Percentiles rank a stretch among this genome's conserved stretches.
phyloP scores from a whole-genome alignment of 176 grass and related monocot species.

The Puya raimondii region DNA sequence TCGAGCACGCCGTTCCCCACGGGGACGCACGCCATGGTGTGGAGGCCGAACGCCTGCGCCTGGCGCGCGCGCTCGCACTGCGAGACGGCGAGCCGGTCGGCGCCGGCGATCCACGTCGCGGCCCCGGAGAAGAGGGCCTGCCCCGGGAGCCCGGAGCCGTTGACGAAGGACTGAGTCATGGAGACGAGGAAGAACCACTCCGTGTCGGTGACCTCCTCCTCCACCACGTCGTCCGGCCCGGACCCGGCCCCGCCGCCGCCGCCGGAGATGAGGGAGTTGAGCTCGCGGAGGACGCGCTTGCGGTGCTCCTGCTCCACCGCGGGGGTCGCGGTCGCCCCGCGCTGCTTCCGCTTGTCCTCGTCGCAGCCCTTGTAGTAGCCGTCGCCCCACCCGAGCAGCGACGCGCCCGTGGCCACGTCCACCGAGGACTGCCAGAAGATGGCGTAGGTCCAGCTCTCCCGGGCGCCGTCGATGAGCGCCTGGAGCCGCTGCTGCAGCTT shows the following conservation, averaged over 20 bases:
- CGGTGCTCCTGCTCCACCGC: constrained; percentile 79
- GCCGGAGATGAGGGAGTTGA: constrained; percentile 78
- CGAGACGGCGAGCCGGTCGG: constrained; percentile 23
- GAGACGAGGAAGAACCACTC: constrained; percentile 99
- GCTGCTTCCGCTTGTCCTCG: constrained; percentile 64
- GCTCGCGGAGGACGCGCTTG: constrained; percentile 68
- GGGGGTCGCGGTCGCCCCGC: constrained; percentile 11
- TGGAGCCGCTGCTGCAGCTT: constrained; percentile 80
- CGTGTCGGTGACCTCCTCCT: constrained; percentile 90
- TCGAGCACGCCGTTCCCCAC: constrained; percentile 73
- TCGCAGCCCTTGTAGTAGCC: constrained; percentile 91
- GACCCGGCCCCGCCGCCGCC: constrained; percentile 4
- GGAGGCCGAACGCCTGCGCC: constrained; percentile 58
- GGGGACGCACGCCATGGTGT: constrained; percentile 91
- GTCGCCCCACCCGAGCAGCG: constrained; percentile 79
- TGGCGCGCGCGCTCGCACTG: constrained; percentile 70
- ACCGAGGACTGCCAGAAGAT: constrained; percentile 86
- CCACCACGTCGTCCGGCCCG: constrained; percentile 46
- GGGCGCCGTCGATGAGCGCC: constrained; percentile 58
- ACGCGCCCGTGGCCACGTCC: constrained; percentile 38
- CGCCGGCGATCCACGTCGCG: constrained; percentile 45
- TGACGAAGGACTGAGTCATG: constrained; percentile 83
- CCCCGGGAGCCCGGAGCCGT: constrained; percentile 39
- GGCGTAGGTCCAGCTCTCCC: constrained; percentile 81
- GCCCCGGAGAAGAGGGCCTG: constrained; percentile 42